phyloP scores from a whole-genome alignment of 345 rosid genomes.

The Moricandia moricandioides region DNA sequence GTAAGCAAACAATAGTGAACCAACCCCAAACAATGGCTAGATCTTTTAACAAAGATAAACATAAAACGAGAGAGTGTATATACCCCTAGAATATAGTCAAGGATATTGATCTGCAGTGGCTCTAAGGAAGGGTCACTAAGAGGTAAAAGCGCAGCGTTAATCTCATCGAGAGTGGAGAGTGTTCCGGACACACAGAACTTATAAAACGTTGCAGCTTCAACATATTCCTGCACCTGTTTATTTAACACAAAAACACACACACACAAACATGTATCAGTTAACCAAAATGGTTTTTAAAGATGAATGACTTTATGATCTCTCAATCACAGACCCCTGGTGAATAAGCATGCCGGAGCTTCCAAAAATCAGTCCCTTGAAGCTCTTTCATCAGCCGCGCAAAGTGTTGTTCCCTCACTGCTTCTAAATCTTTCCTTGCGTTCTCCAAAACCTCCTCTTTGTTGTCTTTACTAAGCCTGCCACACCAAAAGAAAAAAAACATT shows the following conservation, averaged over 20 bases:
- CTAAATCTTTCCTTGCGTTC: conserved; percentile 84
- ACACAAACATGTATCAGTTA: background rate
- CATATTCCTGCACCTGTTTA: conserved; percentile 85
- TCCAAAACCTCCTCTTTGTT: conserved; percentile 73
- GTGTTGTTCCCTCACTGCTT: conserved; percentile 55
- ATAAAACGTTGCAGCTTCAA: conserved; percentile 93
- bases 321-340: conserved; percentile 78
- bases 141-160: conserved; percentile 59
- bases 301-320: background rate
- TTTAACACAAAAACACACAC: background rate
- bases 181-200: conserved; percentile 71
- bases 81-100: background rate
- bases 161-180: conserved; percentile 68
- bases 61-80: background rate
- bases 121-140: conserved; percentile 65
- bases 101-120: conserved; percentile 75
- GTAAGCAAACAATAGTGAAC: background rate
- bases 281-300: background rate
- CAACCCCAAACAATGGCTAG: background rate
- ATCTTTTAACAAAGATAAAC: background rate
- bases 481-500: background rate
- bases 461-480: conserved; percentile 60
- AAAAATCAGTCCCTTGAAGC: conserved; percentile 80
- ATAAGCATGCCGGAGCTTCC: conserved; percentile 88
- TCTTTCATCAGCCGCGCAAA: conserved; percentile 71